Percentiles rank a stretch among this genome's conserved stretches.
Evolutionary conservation across 371 early-diverging fungal species (phyloP).

Genomic region (Haplosporangium sp.): DNA sequence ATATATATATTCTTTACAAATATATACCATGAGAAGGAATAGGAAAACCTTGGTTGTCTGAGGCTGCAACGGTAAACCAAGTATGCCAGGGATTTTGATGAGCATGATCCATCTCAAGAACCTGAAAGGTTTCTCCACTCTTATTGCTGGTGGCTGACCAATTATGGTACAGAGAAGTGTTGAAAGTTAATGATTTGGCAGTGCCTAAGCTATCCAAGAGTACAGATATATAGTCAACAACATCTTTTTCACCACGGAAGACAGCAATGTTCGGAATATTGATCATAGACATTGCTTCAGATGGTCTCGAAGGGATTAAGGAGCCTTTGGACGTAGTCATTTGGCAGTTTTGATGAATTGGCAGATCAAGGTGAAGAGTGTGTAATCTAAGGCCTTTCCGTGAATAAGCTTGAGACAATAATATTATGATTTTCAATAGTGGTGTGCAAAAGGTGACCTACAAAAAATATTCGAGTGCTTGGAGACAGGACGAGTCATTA

Average conservation of each 20-base stretch:
- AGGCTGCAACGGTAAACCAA: not conserved
- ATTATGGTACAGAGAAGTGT: not conserved
- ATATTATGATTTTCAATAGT: not conserved
- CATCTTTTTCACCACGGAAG: conserved; percentile 6
- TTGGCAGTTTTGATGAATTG: not conserved
- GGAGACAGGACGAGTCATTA: conserved; percentile 18
- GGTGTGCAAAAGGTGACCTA: not conserved
- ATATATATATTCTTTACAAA: too few relatives aligned
- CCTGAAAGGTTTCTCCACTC: not conserved
- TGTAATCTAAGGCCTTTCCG: not conserved
- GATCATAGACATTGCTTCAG: not conserved
- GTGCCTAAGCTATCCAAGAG: not conserved
- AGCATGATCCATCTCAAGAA: not conserved
- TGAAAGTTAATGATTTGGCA: not conserved
- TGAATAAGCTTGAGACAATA: not conserved
- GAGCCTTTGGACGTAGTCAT: not conserved
- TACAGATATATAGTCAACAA: conserved; percentile 3
- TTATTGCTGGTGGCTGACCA: not conserved
- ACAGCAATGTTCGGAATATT: conserved; percentile 5
- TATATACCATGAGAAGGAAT: too few relatives aligned
- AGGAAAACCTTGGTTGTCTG: not conserved
- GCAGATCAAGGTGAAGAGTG: not conserved
- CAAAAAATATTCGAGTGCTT: conserved; percentile 30
- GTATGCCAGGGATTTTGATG: not conserved
- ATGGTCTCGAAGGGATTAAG: too few relatives aligned